Percentiles rank a stretch among this genome's conserved stretches.
Conservation (phyloP, 352 stramenopile species). For the Globisporangium perplexum region DNA sequence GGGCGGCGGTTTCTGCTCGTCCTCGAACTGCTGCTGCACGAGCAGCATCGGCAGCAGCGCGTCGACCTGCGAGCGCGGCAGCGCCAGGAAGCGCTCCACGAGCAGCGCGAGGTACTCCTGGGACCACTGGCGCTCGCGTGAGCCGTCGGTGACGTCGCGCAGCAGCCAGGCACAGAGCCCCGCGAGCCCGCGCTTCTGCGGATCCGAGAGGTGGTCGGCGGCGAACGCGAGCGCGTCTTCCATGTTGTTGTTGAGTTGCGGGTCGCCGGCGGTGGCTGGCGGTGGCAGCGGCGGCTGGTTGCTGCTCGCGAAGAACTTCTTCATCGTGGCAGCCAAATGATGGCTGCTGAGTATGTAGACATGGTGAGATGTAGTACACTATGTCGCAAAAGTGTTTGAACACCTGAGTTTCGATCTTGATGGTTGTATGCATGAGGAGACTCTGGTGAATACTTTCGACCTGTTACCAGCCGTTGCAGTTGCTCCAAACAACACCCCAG, state of each 20-base stretch:
- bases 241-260: conserved; percentile 1
- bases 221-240: conserved; percentile 8
- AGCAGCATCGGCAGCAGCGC: conserved; percentile 73
- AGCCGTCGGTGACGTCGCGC: conserved; percentile 60
- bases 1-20: conserved; percentile 10
- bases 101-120: conserved; percentile 58
- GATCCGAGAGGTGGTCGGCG: conserved; percentile 31
- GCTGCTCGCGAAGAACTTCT: conserved; percentile 1
- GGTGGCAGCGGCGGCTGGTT: neutral
- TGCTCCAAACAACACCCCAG: too few species aligned
- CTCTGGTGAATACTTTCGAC: conserved; percentile 3
- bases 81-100: conserved; percentile 51
- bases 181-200: conserved; percentile 63
- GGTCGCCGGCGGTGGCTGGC: too few species aligned
- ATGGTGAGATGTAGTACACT: neutral
- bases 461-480: neutral
- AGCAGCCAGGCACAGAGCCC: conserved; percentile 68
- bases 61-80: conserved; percentile 46
- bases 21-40: conserved; percentile 14
- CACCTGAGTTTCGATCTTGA: neutral
- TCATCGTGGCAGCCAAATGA: neutral
- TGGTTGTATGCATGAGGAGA: neutral
- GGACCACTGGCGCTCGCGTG: conserved; percentile 46
- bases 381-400: neutral
- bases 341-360: neutral